Evolutionary conservation across 1,139 yeast genomes (phyloP).

Genomic region (Debaryomycetaceae sp.): DNA sequence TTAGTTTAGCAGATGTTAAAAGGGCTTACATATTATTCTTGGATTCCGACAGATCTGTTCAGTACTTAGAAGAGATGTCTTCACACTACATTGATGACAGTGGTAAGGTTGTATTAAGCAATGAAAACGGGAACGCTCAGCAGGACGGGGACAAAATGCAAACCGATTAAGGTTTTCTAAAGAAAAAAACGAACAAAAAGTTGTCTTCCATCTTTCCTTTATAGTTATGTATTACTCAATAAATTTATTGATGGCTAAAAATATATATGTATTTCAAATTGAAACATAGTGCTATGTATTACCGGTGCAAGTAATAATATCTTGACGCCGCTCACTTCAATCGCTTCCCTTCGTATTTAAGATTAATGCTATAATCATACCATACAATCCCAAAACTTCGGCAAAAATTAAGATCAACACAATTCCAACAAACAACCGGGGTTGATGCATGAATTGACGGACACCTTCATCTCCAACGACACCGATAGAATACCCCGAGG

Average conservation of each 20-base stretch:
- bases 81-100: constrained; percentile 69
- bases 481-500: constrained; percentile 98
- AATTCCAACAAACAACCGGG: constrained; percentile 96
- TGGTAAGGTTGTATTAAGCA: constrained; percentile 53
- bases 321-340: no score
- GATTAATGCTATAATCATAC: constrained; percentile 87
- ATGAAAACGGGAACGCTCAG: constrained; percentile 18
- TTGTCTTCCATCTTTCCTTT: background rate
- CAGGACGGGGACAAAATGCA: constrained; percentile 47
- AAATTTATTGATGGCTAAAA: background rate
- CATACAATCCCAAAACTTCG: constrained; percentile 96
- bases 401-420: constrained; percentile 96
- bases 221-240: background rate
- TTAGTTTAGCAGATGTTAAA: constrained; percentile 82
- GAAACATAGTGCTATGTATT: background rate
- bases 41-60: constrained; percentile 85
- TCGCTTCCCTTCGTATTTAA: constrained; percentile 85
- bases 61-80: constrained; percentile 67
- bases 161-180: constrained; percentile 25
- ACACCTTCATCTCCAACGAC: constrained; percentile 99
- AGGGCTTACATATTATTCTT: constrained; percentile 83
- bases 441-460: constrained; percentile 94
- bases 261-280: background rate
- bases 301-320: no score
- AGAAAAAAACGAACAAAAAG: no score